Evolutionary conservation across 768 basidiomycete genomes (phyloP).

Genomic region (Mycena venus): DNA sequence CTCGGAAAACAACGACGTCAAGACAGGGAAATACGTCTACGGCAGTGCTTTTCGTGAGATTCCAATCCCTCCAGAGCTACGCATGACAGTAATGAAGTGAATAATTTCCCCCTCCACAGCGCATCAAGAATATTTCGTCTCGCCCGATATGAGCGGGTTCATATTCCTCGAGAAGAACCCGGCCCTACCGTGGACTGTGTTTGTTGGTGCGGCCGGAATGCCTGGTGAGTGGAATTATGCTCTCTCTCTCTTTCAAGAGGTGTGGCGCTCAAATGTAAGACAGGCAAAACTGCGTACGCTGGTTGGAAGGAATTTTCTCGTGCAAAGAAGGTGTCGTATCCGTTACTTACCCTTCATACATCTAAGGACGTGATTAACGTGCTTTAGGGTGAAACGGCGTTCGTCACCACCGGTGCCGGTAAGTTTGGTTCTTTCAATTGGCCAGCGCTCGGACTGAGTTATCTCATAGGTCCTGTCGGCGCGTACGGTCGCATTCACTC

Average conservation of each 20-base stretch:
- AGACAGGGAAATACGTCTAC: slow-evolving; percentile 57
- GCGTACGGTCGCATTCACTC: neutral
- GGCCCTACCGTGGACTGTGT: slow-evolving; percentile 37
- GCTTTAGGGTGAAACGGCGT: neutral
- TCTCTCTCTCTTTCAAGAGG: neutral
- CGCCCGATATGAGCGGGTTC: neutral
- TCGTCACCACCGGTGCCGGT: neutral
- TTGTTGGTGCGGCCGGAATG: slow-evolving; percentile 67
- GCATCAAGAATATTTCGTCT: slow-evolving; percentile 21
- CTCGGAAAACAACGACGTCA: slow-evolving; percentile 50
- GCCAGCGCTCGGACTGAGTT: too few species aligned
- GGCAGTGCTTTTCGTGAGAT: slow-evolving; percentile 42
- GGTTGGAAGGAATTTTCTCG: slow-evolving; percentile 39
- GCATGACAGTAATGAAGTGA: neutral
- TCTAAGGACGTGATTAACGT: neutral
- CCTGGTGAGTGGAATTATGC: slow-evolving; percentile 50
- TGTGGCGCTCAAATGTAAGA: neutral
- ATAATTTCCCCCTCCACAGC: neutral
- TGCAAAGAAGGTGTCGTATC: slow-evolving; percentile 2
- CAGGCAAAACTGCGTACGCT: slow-evolving; percentile 42
- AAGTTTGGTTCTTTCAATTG: neutral
- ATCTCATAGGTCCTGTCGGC: neutral
- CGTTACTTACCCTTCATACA: neutral
- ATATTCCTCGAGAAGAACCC: neutral
- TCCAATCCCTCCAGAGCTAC: neutral